A percentile compares a stretch with the other conserved stretches of the same genome.
Conservation (phyloP, 257 asterid genomes). For the Solanum neorickii region DNA sequence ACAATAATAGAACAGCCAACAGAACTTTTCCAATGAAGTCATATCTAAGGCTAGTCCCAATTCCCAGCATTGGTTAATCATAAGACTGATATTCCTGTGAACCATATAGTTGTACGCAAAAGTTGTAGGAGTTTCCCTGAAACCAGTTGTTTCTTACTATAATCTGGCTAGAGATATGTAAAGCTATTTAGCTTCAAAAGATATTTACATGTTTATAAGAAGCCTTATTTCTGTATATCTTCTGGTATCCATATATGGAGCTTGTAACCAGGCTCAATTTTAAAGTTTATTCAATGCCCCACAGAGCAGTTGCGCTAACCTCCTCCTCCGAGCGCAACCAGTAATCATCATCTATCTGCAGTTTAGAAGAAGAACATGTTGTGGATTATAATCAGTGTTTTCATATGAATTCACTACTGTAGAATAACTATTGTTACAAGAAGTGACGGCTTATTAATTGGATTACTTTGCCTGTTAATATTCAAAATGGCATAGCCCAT, state of each 20-base stretch:
- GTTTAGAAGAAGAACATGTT: not conserved
- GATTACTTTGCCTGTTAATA: not conserved
- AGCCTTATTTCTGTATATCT: not conserved
- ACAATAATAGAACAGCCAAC: not conserved
- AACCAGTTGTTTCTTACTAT: not conserved
- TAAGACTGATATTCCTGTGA: not conserved
- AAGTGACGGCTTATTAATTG: not conserved
- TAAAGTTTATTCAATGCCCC: conserved; percentile 38
- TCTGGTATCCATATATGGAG: not conserved
- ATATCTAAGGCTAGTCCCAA: not conserved
- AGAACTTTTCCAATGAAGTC: not conserved
- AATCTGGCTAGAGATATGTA: not conserved
- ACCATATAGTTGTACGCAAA: not conserved
- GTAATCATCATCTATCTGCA: conserved; percentile 61
- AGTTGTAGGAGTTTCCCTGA: not conserved
- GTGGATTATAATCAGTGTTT: not conserved
- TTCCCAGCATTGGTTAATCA: not conserved
- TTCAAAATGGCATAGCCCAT: not conserved
- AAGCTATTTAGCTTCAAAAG: not conserved
- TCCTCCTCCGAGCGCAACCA: conserved; percentile 55
- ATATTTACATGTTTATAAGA: not conserved
- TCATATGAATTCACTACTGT: not conserved
- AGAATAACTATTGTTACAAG: not conserved
- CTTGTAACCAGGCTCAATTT: not conserved
- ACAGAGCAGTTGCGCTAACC: conserved; percentile 36